Conservation (phyloP, 225 moss, liverwort and hornwort species). For the Polytrichum commune region DNA sequence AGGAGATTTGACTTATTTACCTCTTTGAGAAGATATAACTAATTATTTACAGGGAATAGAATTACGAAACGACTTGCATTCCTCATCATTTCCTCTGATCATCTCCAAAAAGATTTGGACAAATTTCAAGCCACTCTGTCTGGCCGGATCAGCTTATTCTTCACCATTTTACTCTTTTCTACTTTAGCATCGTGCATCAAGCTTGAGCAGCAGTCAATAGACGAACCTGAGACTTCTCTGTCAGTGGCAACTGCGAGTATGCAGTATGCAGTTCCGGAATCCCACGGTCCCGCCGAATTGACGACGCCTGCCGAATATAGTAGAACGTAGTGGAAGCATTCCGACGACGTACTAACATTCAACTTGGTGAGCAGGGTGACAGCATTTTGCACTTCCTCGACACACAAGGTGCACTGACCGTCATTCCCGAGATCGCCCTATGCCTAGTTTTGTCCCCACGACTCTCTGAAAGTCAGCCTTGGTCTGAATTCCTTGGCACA, state of each 20-base stretch:
- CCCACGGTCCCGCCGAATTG: constrained; percentile 40
- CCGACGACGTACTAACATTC: background rate
- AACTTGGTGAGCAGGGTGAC: constrained; percentile 1
- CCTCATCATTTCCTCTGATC: too few relatives aligned
- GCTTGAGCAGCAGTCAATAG: too few relatives aligned
- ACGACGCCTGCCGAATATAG: constrained; percentile 40
- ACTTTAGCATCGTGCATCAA: too few relatives aligned
- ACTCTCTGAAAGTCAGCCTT: constrained; percentile 13
- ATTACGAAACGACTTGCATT: too few relatives aligned
- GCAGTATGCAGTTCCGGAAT: constrained; percentile 39
- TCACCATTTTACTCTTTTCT: too few relatives aligned
- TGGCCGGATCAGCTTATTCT: too few relatives aligned
- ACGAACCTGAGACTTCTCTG: background rate
- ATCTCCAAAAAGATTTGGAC: too few relatives aligned
- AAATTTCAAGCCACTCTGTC: too few relatives aligned
- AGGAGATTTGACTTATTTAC: too few relatives aligned
- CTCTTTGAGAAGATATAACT: too few relatives aligned
- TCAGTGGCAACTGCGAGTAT: constrained; percentile 18
- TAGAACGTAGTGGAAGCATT: constrained; percentile 25
- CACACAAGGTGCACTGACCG: constrained; percentile 25
- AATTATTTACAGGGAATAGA: too few relatives aligned
- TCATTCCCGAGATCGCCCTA: constrained; percentile 12
- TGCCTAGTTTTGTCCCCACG: background rate
- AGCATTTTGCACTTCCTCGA: constrained; percentile 1
- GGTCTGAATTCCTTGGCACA: constrained; percentile 30